Percentiles rank a stretch among this genome's conserved stretches.
Conservation (phyloP, 345 rosid genomes). For the Sonneratia caseolaris region DNA sequence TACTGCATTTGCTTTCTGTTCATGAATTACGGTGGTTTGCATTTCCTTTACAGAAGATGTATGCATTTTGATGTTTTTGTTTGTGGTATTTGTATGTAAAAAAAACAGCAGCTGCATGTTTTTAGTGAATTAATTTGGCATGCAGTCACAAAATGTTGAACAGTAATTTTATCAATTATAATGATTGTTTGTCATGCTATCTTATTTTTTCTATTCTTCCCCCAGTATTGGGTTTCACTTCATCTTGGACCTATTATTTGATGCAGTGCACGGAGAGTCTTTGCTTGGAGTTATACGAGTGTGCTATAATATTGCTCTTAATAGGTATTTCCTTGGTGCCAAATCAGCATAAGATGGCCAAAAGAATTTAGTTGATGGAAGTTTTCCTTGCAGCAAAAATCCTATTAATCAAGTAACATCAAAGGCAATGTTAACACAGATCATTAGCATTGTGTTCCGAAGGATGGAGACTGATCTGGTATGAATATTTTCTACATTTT, state of each 20-base stretch:
- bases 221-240: not conserved
- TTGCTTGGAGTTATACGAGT: conserved; percentile 93
- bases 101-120: not conserved
- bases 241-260: conserved; percentile 1
- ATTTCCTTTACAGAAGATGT: too few relatives aligned
- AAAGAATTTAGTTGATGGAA: conserved; percentile 15
- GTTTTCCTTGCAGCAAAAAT: conserved; percentile 77
- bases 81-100: too few relatives aligned
- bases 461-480: conserved; percentile 96
- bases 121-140: not conserved
- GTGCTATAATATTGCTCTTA: conserved; percentile 92
- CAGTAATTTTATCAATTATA: not conserved
- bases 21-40: too few relatives aligned
- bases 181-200: not conserved
- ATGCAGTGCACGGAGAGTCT: conserved; percentile 91
- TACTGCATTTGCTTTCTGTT: not conserved
- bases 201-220: not conserved
- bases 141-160: not conserved
- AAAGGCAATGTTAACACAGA: conserved; percentile 98
- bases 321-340: conserved; percentile 47
- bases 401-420: conserved; percentile 96
- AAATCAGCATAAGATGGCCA: not conserved
- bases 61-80: too few relatives aligned
- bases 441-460: conserved; percentile 85
- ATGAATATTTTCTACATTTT: conserved; percentile 9